A percentile compares a stretch with the other conserved stretches of the same genome.
These are phyloP conservation scores for Ballota nigra DNA, from an alignment of 257 asterid genomes.

Conservation along the genomic window DNA sequence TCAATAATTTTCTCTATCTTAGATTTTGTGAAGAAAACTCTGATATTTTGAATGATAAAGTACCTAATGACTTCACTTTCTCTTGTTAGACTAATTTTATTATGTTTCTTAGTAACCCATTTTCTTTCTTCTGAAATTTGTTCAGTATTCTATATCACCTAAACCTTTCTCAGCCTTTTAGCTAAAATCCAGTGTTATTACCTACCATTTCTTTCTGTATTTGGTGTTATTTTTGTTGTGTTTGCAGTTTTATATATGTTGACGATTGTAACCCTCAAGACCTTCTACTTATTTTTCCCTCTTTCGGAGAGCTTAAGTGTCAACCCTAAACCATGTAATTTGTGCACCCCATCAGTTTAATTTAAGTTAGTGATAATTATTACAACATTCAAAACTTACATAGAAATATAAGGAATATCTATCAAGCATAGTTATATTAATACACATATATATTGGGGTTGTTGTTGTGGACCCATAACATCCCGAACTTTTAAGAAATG, in stretches of 20 bases:
- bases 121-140: neutral
- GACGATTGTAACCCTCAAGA: neutral
- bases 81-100: no score
- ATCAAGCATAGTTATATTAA: neutral
- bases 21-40: neutral
- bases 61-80: neutral
- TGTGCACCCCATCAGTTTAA: neutral
- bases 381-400: neutral
- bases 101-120: neutral
- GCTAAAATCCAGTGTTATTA: neutral
- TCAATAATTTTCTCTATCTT: neutral
- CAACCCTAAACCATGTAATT: neutral
- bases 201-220: neutral
- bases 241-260: neutral
- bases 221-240: neutral
- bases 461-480: neutral
- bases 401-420: neutral
- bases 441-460: neutral
- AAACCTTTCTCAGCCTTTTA: neutral
- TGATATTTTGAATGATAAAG: neutral
- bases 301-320: neutral
- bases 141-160: neutral
- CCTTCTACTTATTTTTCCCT: neutral
- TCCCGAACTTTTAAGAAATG: neutral
- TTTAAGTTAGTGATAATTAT: no score